These are phyloP conservation scores for Phlyctochytrium bullatum DNA, from an alignment of 192 early-diverging fungal genomes.

Conservation along the genomic window DNA sequence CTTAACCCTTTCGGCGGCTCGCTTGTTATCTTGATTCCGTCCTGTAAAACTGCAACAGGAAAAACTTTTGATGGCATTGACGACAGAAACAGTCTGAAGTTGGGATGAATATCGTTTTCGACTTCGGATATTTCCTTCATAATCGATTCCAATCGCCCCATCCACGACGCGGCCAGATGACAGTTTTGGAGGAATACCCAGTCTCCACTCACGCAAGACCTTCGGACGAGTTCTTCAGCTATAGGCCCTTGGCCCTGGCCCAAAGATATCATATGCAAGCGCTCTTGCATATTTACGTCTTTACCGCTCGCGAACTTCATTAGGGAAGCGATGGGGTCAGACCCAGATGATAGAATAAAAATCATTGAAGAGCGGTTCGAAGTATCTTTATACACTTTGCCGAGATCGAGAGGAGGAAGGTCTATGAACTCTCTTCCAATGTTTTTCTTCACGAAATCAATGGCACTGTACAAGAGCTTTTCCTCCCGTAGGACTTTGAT, in stretches of 20 bases:
- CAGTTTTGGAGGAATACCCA: constrained; percentile 68
- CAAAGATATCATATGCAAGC: constrained; percentile 63
- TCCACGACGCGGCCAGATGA: constrained; percentile 63
- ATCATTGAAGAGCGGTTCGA: constrained; percentile 47
- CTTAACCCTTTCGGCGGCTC: constrained; percentile 63
- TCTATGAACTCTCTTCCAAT: constrained; percentile 58
- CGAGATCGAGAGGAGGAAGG: constrained; percentile 54
- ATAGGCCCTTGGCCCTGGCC: constrained; percentile 64
- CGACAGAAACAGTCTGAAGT: constrained; percentile 57
- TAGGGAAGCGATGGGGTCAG: constrained; percentile 54
- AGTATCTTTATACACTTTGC: constrained; percentile 57
- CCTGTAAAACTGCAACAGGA: constrained; percentile 56
- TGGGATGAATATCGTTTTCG: constrained; percentile 50
- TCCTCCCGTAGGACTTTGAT: constrained; percentile 61
- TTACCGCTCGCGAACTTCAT: constrained; percentile 57
- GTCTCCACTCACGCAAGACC: constrained; percentile 47
- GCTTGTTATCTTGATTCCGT: constrained; percentile 63
- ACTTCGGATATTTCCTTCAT: constrained; percentile 50
- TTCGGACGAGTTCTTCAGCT: constrained; percentile 54
- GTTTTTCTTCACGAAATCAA: constrained; percentile 54
- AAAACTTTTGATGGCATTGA: constrained; percentile 67
- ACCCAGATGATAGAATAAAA: constrained; percentile 64
- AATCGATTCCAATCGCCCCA: constrained; percentile 50
- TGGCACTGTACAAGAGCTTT: constrained; percentile 47
- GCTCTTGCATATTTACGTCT: constrained; percentile 55